Conservation (phyloP, 495 filamentous ascomycete species). For the Xylaria telfairii region DNA sequence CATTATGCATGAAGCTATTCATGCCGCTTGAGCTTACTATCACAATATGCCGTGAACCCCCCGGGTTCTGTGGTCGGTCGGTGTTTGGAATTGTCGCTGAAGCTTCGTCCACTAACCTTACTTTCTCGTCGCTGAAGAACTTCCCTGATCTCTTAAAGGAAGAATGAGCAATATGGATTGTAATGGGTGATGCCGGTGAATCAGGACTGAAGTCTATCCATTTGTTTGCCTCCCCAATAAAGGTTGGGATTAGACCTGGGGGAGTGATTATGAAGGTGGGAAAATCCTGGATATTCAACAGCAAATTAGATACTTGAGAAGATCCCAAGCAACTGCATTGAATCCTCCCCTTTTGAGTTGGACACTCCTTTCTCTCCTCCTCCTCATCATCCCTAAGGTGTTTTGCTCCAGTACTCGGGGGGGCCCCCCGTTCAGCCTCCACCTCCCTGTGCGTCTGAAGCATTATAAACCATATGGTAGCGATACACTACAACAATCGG, state of each 20-base stretch:
- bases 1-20: no score
- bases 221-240: not conserved
- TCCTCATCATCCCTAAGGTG: no score
- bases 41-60: not conserved
- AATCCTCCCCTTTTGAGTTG: not conserved
- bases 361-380: not conserved
- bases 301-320: accelerated
- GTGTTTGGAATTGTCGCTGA: no score
- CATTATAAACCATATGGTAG: not conserved
- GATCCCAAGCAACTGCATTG: conserved; percentile 1
- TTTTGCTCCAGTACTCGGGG: not conserved
- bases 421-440: not conserved
- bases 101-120: no score
- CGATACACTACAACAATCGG: not conserved
- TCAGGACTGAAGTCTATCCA: not conserved
- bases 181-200: not conserved
- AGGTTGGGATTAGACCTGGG: not conserved
- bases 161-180: not conserved
- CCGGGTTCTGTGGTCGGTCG: no score
- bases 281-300: no score
- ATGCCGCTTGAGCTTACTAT: not conserved
- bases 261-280: not conserved
- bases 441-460: no score
- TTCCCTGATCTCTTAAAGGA: not conserved
- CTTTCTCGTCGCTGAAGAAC: not conserved